Conservation (phyloP, 2,329 filamentous ascomycete species). For the Aspergillus latus region DNA sequence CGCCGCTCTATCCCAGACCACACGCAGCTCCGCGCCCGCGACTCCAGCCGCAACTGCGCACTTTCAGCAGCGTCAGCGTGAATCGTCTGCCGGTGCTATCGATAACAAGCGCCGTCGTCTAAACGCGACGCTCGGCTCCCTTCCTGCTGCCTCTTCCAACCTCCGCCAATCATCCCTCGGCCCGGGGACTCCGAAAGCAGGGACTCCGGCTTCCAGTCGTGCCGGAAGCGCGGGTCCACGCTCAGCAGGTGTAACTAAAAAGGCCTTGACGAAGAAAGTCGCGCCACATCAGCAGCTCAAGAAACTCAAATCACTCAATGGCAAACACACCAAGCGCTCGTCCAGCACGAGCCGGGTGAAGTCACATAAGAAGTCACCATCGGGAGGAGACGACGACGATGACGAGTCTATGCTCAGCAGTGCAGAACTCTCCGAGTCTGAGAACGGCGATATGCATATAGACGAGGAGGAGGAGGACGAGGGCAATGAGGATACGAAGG, state of each 20-base stretch:
- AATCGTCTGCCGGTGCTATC: conserved; percentile 54
- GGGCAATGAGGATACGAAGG: conserved; percentile 58
- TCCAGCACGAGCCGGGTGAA: conserved; percentile 41
- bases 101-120: conserved; percentile 61
- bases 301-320: conserved; percentile 36
- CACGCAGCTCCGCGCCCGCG: conserved; percentile 46
- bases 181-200: conserved; percentile 63
- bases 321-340: conserved; percentile 44
- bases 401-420: conserved; percentile 57
- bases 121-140: conserved; percentile 52
- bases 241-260: conserved; percentile 41
- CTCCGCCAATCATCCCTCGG: conserved; percentile 62
- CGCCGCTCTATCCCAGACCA: conserved; percentile 41
- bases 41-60: conserved; percentile 44
- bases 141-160: conserved; percentile 55
- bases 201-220: conserved; percentile 53
- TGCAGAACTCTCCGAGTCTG: conserved; percentile 50
- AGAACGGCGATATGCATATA: conserved; percentile 40
- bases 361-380: conserved; percentile 43
- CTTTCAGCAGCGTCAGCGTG: conserved; percentile 52
- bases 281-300: conserved; percentile 55
- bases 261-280: conserved; percentile 53
- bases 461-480: conserved; percentile 52
- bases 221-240: conserved; percentile 60
- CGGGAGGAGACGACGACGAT: conserved; percentile 47